A percentile compares a stretch with the other conserved stretches of the same genome.
phyloP scores from a whole-genome alignment of 148 eudicot species.

The Bassia scoparia region DNA sequence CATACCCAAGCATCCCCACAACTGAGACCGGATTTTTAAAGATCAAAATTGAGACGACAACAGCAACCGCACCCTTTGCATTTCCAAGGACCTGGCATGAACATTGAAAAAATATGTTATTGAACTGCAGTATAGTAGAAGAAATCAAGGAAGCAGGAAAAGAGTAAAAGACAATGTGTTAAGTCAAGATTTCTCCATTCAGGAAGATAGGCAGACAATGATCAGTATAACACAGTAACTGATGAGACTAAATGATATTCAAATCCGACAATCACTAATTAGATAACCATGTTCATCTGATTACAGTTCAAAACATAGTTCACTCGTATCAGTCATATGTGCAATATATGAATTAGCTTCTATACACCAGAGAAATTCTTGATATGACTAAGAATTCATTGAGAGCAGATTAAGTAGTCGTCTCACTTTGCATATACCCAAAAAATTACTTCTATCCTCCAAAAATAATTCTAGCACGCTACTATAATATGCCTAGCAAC shows the following conservation, averaged over 20 bases:
- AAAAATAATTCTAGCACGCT: background rate
- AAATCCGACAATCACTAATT: background rate
- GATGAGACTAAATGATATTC: background rate
- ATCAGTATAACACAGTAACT: background rate
- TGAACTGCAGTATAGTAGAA: background rate
- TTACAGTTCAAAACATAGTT: background rate
- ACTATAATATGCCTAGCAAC: background rate
- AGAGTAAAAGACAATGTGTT: no score
- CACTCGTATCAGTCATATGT: background rate
- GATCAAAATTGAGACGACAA: constrained; percentile 79
- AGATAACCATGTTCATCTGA: background rate
- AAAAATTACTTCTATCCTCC: background rate
- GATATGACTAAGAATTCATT: background rate
- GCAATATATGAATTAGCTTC: no score
- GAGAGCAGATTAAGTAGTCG: background rate
- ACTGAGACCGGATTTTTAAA: constrained; percentile 86
- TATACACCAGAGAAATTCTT: background rate
- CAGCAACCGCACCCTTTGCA: constrained; percentile 94
- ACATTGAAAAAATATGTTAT: constrained; percentile 2
- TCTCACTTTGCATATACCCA: background rate
- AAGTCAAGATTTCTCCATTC: background rate
- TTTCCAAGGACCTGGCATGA: constrained; percentile 74
- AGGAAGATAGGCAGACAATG: no score
- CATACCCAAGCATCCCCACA: constrained; percentile 83
- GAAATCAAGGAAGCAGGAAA: background rate